Evolutionary conservation across 1,139 yeast genomes (phyloP).

Genomic region (Chernovozyma sophiae-reginae): DNA sequence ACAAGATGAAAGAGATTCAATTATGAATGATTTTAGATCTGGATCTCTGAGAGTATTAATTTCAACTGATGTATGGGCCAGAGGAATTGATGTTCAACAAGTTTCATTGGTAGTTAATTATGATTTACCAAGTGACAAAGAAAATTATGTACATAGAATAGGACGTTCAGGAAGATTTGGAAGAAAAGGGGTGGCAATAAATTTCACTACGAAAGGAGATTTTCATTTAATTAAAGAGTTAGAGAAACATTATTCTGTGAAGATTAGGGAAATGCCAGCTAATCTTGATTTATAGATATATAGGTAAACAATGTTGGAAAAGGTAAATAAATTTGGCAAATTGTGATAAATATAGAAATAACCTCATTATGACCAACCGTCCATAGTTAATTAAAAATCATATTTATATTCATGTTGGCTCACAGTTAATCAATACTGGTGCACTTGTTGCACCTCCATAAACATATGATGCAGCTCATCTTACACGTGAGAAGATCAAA

Average conservation of each 20-base stretch:
- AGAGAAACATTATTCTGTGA: conserved; percentile 72
- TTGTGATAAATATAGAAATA: too few relatives aligned
- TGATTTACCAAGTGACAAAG: conserved; percentile 81
- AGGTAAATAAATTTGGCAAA: too few relatives aligned
- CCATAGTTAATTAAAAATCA: too few relatives aligned
- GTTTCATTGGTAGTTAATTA: conserved; percentile 93
- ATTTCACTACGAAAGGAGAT: conserved; percentile 76
- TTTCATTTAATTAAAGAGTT: conserved; percentile 56
- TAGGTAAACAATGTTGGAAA: too few relatives aligned
- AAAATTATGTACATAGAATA: conserved; percentile 88
- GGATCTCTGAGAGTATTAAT: conserved; percentile 82
- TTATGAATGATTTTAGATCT: conserved; percentile 82
- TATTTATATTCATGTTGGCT: too few relatives aligned
- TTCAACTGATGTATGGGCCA: conserved; percentile 96
- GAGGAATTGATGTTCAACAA: conserved; percentile 97
- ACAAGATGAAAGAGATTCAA: conserved; percentile 83
- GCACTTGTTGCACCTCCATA: too few relatives aligned
- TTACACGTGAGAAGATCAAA: not conserved
- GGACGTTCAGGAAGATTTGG: conserved; percentile 97
- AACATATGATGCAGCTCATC: not conserved
- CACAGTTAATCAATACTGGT: too few relatives aligned
- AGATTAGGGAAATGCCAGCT: conserved; percentile 85
- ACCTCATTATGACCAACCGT: too few relatives aligned
- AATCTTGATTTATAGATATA: conserved; percentile 31
- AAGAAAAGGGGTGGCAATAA: conserved; percentile 91